Evolutionary conservation across 2,329 filamentous ascomycete species (phyloP).

Genomic region (Niveomyces coronatus): DNA sequence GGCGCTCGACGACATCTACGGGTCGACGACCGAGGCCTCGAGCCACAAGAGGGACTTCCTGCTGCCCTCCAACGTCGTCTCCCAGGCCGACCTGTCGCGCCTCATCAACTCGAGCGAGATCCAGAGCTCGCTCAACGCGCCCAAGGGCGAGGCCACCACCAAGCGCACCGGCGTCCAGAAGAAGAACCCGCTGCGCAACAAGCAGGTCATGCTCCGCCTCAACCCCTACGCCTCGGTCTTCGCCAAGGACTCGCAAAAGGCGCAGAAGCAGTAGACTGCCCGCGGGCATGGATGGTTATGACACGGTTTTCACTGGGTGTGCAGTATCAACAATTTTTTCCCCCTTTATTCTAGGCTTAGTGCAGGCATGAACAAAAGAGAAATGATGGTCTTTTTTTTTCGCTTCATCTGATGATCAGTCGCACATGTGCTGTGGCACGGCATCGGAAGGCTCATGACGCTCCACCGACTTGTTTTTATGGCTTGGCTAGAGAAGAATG

Average conservation of each 20-base stretch:
- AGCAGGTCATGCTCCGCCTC: constrained; percentile 94
- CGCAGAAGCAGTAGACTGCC: constrained; percentile 30
- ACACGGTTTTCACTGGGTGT: constrained; percentile 25
- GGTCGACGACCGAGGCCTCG: constrained; percentile 78
- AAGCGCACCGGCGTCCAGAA: constrained; percentile 92
- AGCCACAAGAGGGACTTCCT: constrained; percentile 99
- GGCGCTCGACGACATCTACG: constrained; percentile 95
- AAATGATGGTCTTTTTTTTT: constrained; percentile 2
- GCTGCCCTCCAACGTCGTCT: constrained; percentile 82
- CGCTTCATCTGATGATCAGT: not conserved
- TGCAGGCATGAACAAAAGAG: constrained; percentile 7
- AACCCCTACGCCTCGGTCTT: constrained; percentile 96
- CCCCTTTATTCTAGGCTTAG: constrained; percentile 7
- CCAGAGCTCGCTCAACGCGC: constrained; percentile 86
- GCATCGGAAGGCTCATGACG: too few species aligned
- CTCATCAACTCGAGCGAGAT: constrained; percentile 99
- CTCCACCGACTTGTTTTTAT: too few species aligned
- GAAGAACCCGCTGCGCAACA: constrained; percentile 99
- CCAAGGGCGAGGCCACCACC: constrained; percentile 80
- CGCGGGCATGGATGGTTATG: too few species aligned
- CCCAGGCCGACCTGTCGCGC: constrained; percentile 90
- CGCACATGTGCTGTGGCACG: too few species aligned
- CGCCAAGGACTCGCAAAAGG: constrained; percentile 51
- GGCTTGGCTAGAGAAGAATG: too few species aligned
- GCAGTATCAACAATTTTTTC: constrained; percentile 18